A percentile compares a stretch with the other conserved stretches of the same genome.
phyloP scores from a whole-genome alignment of 2,329 filamentous ascomycete species.

The Microcyclospora tardicrescens region DNA sequence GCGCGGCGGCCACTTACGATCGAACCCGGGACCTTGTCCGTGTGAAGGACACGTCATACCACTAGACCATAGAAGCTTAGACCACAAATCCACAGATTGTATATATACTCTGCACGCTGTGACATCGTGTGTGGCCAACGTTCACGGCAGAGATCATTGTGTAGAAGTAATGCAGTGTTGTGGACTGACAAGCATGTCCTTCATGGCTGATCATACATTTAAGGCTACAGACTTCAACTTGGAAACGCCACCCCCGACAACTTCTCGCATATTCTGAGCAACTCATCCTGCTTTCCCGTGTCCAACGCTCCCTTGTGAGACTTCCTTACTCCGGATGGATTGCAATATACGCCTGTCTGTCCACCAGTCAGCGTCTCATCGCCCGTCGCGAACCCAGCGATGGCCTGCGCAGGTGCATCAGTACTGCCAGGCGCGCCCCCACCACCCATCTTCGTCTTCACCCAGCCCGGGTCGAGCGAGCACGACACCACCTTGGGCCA shows the following conservation, averaged over 20 bases:
- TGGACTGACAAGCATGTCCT: too few species aligned
- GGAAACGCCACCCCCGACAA: constrained; percentile 24
- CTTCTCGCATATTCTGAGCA: constrained; percentile 28
- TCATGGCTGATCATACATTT: too few species aligned
- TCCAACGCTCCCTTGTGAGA: constrained; percentile 25
- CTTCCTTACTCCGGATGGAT: constrained; percentile 13
- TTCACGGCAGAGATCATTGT: too few species aligned
- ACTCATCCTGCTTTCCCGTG: constrained; percentile 30
- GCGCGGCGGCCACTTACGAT: too few species aligned
- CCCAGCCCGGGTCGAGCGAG: constrained; percentile 35
- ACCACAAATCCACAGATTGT: too few species aligned
- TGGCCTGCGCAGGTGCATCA: constrained; percentile 36
- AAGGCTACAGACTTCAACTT: background rate
- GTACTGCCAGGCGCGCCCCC: constrained; percentile 34
- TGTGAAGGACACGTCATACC: too few species aligned
- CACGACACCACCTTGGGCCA: constrained; percentile 35
- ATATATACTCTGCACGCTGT: too few species aligned
- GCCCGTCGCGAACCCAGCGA: constrained; percentile 37
- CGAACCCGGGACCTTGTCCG: too few species aligned
- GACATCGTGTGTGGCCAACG: too few species aligned
- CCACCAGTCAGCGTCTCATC: constrained; percentile 22
- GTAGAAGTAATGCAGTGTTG: too few species aligned
- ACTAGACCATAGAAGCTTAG: too few species aligned
- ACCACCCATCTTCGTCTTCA: constrained; percentile 33
- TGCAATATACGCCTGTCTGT: constrained; percentile 28